A percentile compares a stretch with the other conserved stretches of the same genome.
Conservation (phyloP, 352 stramenopile species). For the Phytophthora idaei region DNA sequence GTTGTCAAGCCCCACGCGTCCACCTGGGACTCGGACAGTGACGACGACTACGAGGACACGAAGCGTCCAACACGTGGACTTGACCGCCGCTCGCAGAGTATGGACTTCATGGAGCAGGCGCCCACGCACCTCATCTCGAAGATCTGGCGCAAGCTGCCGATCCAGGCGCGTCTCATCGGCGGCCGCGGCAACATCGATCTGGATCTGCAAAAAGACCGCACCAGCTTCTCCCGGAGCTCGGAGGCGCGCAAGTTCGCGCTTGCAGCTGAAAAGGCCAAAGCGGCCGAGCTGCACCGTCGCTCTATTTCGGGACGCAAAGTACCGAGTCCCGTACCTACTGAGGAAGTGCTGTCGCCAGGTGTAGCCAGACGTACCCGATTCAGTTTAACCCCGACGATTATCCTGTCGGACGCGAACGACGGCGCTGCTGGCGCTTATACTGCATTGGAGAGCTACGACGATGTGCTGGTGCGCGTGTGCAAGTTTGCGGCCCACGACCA, state of each 20-base stretch:
- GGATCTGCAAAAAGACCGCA: slow-evolving; percentile 67
- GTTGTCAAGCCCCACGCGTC: slow-evolving; percentile 52
- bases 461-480: slow-evolving; percentile 76
- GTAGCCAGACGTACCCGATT: slow-evolving; percentile 59
- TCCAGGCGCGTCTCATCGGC: slow-evolving; percentile 68
- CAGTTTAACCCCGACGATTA: slow-evolving; percentile 32
- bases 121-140: slow-evolving; percentile 77
- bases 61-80: slow-evolving; percentile 61
- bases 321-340: slow-evolving; percentile 40
- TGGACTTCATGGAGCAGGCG: slow-evolving; percentile 84
- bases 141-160: slow-evolving; percentile 80
- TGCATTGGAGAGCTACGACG: slow-evolving; percentile 76
- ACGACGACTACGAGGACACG: slow-evolving; percentile 77
- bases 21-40: slow-evolving; percentile 74
- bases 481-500: slow-evolving; percentile 70
- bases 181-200: slow-evolving; percentile 58
- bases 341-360: slow-evolving; percentile 53
- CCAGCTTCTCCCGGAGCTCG: slow-evolving; percentile 64
- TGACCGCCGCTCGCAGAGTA: slow-evolving; percentile 66
- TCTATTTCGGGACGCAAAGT: slow-evolving; percentile 28
- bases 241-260: slow-evolving; percentile 48
- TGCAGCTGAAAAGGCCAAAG: slow-evolving; percentile 45
- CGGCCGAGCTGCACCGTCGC: slow-evolving; percentile 27
- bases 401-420: slow-evolving; percentile 30
- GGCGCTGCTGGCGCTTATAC: slow-evolving; percentile 44